Evolutionary conservation across 208 protist genomes (phyloP).

Genomic region (Crithidia fasciculata): DNA sequence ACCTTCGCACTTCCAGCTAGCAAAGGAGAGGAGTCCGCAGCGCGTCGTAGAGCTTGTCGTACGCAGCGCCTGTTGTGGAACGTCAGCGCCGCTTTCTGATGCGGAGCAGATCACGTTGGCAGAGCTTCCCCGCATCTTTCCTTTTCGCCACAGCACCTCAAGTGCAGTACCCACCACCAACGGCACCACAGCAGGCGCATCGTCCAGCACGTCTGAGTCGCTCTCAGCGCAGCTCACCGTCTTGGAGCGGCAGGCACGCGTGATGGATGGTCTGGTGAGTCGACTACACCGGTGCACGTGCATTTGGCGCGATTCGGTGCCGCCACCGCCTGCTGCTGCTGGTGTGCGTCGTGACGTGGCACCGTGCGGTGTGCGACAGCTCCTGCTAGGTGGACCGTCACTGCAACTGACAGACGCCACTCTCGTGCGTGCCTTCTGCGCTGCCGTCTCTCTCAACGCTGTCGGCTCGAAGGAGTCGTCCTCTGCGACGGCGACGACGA

Average conservation of each 20-base stretch:
- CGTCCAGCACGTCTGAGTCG: neutral
- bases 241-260: conserved; percentile 15
- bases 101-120: conserved; percentile 33
- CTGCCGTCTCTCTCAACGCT: conserved; percentile 27
- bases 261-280: conserved; percentile 11
- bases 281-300: conserved; percentile 29
- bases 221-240: neutral
- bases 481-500: neutral
- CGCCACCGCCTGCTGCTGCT: too few species aligned
- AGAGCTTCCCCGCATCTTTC: conserved; percentile 16
- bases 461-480: neutral
- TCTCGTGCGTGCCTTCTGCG: conserved; percentile 54
- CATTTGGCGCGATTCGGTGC: conserved; percentile 20
- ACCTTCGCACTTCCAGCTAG: conserved; percentile 19
- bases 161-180: neutral
- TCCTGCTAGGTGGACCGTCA: conserved; percentile 35
- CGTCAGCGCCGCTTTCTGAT: conserved; percentile 3
- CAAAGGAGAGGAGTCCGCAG: too few species aligned
- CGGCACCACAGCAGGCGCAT: too few species aligned
- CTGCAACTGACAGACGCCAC: conserved; percentile 33
- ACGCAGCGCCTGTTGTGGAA: conserved; percentile 32
- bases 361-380: conserved; percentile 20
- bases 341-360: neutral
- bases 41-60: neutral
- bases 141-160: conserved; percentile 3